Evolutionary conservation across 73 alveolate species (phyloP).

Genomic region (Paramecium tetraurelia): DNA sequence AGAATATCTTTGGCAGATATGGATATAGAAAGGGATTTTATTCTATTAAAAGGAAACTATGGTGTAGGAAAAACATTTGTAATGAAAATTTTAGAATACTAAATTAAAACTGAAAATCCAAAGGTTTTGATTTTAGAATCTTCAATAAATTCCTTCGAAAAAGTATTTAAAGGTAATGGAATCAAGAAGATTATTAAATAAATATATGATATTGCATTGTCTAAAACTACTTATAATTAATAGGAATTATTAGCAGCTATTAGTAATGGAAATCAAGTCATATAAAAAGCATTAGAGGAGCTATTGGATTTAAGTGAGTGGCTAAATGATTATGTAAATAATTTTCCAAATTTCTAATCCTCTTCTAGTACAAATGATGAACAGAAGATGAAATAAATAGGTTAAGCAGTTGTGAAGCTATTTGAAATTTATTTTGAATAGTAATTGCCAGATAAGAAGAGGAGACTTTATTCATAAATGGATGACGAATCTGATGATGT

Average conservation of each 20-base stretch:
- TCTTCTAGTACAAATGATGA: not conserved
- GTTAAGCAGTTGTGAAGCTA: not conserved
- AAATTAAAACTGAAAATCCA: not conserved
- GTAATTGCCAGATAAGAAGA: not conserved
- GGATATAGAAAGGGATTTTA: slow-evolving; percentile 33
- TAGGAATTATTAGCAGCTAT: not conserved
- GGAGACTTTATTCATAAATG: not conserved
- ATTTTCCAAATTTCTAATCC: not conserved
- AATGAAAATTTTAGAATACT: not conserved
- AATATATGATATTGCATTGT: not conserved
- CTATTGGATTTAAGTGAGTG: not conserved
- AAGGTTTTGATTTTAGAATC: not conserved
- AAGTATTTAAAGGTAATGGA: not conserved
- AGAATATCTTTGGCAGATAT: not conserved
- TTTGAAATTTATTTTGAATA: slow-evolving; percentile 36
- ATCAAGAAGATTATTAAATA: not conserved
- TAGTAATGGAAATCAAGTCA: not conserved
- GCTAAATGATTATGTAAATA: not conserved
- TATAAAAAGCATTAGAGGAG: not conserved
- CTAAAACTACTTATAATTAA: not conserved
- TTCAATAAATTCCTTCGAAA: not conserved
- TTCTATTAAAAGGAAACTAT: not conserved
- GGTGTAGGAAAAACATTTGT: slow-evolving; percentile 44
- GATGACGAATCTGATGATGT: not conserved
- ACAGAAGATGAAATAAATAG: not conserved